Percentiles rank a stretch among this genome's conserved stretches.
Evolutionary conservation across 257 asterid species (phyloP).

Genomic region (Przewalskia tangutica): DNA sequence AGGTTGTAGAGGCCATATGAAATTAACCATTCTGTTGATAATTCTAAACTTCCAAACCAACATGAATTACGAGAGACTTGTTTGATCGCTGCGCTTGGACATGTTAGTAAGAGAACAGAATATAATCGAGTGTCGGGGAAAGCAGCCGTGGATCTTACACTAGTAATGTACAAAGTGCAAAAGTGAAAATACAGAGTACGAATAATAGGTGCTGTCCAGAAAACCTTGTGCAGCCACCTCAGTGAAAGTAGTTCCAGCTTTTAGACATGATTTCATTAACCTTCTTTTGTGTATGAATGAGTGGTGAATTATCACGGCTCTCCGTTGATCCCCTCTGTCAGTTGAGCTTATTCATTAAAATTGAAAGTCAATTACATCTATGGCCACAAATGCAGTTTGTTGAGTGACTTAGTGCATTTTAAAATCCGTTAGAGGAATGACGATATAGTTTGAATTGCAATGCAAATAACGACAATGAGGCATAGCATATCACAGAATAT

Average conservation of each 20-base stretch:
- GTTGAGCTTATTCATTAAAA: too few species aligned
- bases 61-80: background rate
- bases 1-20: background rate
- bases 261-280: background rate
- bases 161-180: background rate
- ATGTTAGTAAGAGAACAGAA: too few species aligned
- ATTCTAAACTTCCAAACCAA: background rate
- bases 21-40: background rate
- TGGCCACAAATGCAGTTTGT: background rate
- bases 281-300: background rate
- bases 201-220: background rate
- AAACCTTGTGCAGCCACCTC: background rate
- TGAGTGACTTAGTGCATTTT: background rate
- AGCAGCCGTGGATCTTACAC: conserved; percentile 7
- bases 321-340: too few species aligned
- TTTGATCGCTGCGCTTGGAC: too few species aligned
- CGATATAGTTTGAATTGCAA: background rate
- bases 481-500: background rate
- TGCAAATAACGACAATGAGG: too few species aligned
- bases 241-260: background rate
- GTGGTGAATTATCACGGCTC: too few species aligned
- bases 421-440: background rate
- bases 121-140: conserved; percentile 13
- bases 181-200: background rate
- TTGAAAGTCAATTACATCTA: too few species aligned